Conservation (phyloP, 2,329 filamentous ascomycete genomes). For the Monosporascus sp. region DNA sequence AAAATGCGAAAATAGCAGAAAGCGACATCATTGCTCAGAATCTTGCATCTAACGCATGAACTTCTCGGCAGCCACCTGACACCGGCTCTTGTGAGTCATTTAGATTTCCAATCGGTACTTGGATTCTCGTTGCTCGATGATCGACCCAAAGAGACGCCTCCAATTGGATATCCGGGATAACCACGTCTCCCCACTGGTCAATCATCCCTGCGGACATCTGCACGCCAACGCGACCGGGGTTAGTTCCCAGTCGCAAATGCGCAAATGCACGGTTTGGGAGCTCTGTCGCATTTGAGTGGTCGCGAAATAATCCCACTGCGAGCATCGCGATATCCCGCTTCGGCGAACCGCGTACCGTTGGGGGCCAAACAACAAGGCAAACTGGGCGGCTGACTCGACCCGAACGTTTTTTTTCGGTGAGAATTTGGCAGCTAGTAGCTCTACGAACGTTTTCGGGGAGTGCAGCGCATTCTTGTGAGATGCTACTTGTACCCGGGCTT, state of each 20-base stretch:
- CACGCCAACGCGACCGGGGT: background rate
- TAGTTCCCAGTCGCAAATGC: background rate
- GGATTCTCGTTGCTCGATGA: background rate
- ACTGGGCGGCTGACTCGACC: conserved; percentile 1
- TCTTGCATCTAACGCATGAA: background rate
- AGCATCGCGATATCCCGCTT: background rate
- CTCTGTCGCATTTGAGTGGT: background rate
- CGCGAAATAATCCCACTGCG: background rate
- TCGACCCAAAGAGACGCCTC: background rate
- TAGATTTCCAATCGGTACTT: background rate
- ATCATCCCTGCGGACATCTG: background rate
- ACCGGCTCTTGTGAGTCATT: background rate
- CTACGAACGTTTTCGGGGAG: conserved; percentile 5
- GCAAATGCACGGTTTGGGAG: background rate
- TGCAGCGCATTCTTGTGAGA: conserved; percentile 13
- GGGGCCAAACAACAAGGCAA: conserved; percentile 10
- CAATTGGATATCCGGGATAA: background rate
- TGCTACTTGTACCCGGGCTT: background rate
- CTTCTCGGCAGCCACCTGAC: background rate
- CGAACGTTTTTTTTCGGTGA: conserved; percentile 24
- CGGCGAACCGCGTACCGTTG: conserved; percentile 9
- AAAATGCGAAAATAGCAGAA: too few species aligned
- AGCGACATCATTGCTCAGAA: background rate
- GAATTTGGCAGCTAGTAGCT: conserved; percentile 13
- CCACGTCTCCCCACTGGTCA: background rate